Base-by-base conservation (phyloP, 306 rosid species). In the Vigna radiata region DNA sequence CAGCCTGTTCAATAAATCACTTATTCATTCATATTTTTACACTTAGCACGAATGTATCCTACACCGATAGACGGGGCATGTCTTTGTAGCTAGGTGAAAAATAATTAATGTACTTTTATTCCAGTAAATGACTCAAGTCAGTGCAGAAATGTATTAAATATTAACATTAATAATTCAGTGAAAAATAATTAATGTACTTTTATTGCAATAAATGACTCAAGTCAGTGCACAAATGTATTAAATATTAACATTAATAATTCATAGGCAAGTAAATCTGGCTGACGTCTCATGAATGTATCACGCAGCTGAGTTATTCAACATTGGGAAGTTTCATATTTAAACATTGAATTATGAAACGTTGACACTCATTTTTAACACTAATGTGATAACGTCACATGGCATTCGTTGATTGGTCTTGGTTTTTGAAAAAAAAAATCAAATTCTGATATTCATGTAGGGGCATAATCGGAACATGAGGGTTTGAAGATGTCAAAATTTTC, bases 11-110 rank as follows among this genome's bases (percentile, higher is more conserved):
- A 81, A 70, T 41, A 41, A 41, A 41, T 41, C 46, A 29, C 48
- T 49, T 52, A 70, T 70, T 52, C 50, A 44, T 71, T 82, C 69
- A 70, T 63, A 47, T 31, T 49, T 47, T 21, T 6, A 50, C 59
- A 31, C 68, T 76, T 61, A 19, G 16, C 78, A 43, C 54, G n/a
- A 62, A 29, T 53, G 43, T 36, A 36, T 36, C 8, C 9, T 36
- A 2, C 41, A 6, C 41, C 8, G 2, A 33, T 33, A 48, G 11
- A 59, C 14, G 21, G 41, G 41, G 47, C 17, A 58, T 81, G 70
- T 53, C 73, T 52, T 53, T 62, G 70, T 75, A 25, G 37, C 12
- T 75, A 39, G 55, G 33, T 47, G 29, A 54, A 61, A 71, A 65
- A 62, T 49, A 72, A 55, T 54, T 31, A 77, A 61, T 76, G 52